Percentiles rank a stretch among this genome's conserved stretches.
phyloP scores from a whole-genome alignment of 305 asterid species.

The Solanum chacoense region DNA sequence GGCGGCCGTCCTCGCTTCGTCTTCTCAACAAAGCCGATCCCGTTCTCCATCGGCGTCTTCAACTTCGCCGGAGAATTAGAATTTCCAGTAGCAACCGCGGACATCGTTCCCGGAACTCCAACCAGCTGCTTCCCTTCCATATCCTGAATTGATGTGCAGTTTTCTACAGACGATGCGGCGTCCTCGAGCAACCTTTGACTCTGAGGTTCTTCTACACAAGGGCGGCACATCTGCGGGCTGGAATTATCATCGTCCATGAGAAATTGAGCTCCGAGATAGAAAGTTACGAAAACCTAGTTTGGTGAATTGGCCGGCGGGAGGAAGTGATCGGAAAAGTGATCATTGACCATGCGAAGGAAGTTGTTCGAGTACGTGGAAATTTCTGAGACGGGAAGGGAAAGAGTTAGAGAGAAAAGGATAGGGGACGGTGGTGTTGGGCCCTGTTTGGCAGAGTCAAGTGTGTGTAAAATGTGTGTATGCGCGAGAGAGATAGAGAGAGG shows the following conservation, averaged over 20 bases:
- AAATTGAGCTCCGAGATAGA: neutral
- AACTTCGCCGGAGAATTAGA: constrained; percentile 9
- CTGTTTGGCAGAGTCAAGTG: neutral
- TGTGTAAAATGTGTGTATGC: neutral
- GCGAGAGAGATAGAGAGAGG: neutral
- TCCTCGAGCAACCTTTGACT: constrained; percentile 42
- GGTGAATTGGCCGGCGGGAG: neutral
- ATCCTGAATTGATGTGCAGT: constrained; percentile 1
- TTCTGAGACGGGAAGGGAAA: neutral
- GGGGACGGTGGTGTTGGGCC: neutral
- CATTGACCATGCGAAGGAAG: constrained; percentile 13
- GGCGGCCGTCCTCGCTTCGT: constrained; percentile 82
- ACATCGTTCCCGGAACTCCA: constrained; percentile 13
- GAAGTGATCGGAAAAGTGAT: constrained; percentile 10
- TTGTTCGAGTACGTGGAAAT: constrained; percentile 2
- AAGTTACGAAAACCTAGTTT: constrained; percentile 7
- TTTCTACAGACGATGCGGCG: constrained; percentile 8
- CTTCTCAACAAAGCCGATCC: constrained; percentile 19
- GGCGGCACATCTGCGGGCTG: neutral
- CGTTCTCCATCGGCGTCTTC: constrained; percentile 13
- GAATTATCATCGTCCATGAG: constrained; percentile 15
- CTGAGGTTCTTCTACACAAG: constrained; percentile 21
- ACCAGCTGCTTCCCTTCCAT: constrained; percentile 18
- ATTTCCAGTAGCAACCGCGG: constrained; percentile 6
- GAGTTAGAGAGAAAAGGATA: neutral